Evolutionary conservation across 208 protist species (phyloP).

Genomic region (Trypanosoma platydactyli): DNA sequence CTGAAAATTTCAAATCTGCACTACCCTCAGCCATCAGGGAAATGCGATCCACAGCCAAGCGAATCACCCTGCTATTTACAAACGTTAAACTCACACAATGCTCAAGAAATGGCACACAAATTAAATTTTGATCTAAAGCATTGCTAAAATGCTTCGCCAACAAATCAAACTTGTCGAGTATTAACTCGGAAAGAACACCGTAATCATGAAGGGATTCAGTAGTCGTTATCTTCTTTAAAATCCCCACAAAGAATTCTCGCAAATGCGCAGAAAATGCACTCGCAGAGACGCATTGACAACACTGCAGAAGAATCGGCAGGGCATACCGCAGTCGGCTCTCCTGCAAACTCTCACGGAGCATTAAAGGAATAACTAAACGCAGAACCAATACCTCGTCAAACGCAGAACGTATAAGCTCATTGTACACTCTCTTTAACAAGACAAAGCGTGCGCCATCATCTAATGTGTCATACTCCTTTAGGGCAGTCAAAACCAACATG

Average conservation of each 20-base stretch:
- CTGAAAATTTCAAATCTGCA: slow-evolving; percentile 22
- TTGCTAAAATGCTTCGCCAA: slow-evolving; percentile 36
- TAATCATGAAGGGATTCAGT: slow-evolving; percentile 28
- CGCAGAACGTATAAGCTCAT: slow-evolving; percentile 24
- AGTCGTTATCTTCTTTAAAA: slow-evolving; percentile 35
- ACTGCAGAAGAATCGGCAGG: slow-evolving; percentile 55
- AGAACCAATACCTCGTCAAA: slow-evolving; percentile 46
- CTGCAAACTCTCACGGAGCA: slow-evolving; percentile 40
- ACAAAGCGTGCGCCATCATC: slow-evolving; percentile 36
- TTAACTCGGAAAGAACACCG: slow-evolving; percentile 39
- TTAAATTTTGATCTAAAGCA: slow-evolving; percentile 30
- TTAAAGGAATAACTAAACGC: slow-evolving; percentile 44
- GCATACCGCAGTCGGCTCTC: slow-evolving; percentile 48
- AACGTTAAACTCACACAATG: slow-evolving; percentile 30
- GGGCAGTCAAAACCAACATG: slow-evolving; percentile 33
- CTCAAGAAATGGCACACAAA: slow-evolving; percentile 44
- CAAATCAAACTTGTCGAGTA: slow-evolving; percentile 43
- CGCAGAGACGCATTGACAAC: slow-evolving; percentile 22
- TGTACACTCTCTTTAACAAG: slow-evolving; percentile 44
- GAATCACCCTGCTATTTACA: background rate
- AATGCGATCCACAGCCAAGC: slow-evolving; percentile 22
- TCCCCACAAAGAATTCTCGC: slow-evolving; percentile 39
- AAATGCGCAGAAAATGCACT: slow-evolving; percentile 32
- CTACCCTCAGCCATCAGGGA: slow-evolving; percentile 23
- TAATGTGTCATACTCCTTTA: slow-evolving; percentile 44